A percentile compares a stretch with the other conserved stretches of the same genome.
phyloP scores from a whole-genome alignment of 2,329 filamentous ascomycete species.

The Curvularia verruculosa region DNA sequence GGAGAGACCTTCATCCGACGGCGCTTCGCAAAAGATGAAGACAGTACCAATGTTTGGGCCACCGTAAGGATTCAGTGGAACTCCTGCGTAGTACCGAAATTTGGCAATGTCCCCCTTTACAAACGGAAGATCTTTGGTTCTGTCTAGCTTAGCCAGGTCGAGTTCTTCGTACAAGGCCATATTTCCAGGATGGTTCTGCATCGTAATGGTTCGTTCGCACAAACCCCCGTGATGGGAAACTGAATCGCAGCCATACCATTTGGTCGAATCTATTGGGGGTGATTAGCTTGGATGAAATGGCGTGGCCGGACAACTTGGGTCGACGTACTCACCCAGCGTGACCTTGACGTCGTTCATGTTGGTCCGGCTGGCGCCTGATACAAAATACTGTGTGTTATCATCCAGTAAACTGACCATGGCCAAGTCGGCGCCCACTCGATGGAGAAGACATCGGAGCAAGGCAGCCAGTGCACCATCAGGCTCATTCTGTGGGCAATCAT shows the following conservation, averaged over 20 bases:
- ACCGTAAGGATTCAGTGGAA: conserved; percentile 12
- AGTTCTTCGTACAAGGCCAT: conserved; percentile 15
- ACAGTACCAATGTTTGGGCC: conserved; percentile 15
- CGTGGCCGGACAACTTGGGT: neutral
- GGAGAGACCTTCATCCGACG: conserved; percentile 6
- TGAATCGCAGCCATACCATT: conserved; percentile 16
- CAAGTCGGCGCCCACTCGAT: conserved; percentile 10
- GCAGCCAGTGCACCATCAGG: conserved; percentile 14
- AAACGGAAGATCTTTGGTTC: conserved; percentile 13
- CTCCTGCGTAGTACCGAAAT: conserved; percentile 13
- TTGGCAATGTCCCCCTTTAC: conserved; percentile 12
- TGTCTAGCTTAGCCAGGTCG: conserved; percentile 9
- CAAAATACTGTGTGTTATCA: conserved; percentile 15
- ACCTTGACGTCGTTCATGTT: conserved; percentile 8
- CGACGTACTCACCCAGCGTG: conserved; percentile 9
- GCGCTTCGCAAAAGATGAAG: conserved; percentile 9
- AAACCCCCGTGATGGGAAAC: conserved; percentile 14
- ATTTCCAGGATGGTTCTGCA: conserved; percentile 7
- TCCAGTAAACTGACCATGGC: conserved; percentile 15
- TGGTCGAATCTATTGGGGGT: conserved; percentile 8
- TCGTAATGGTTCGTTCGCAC: conserved; percentile 15
- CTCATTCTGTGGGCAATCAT: neutral
- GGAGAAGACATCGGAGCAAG: conserved; percentile 11
- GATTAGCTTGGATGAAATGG: neutral
- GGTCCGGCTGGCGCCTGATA: conserved; percentile 12